Evolutionary conservation across 306 rosid species (phyloP).

Genomic region (Parietaria judaica): DNA sequence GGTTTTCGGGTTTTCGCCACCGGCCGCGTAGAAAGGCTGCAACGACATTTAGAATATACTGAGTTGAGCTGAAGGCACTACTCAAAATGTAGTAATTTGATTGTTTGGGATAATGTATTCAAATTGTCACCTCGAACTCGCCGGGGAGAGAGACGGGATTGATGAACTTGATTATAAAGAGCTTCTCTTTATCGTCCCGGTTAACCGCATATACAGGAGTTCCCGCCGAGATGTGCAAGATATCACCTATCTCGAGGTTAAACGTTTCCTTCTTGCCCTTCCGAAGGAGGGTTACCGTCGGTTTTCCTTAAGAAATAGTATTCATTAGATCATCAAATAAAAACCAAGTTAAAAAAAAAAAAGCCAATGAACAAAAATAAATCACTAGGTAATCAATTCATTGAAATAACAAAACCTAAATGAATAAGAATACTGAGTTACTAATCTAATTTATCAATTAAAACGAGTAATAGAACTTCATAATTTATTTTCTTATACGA

Average conservation of each 20-base stretch:
- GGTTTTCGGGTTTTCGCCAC: constrained; percentile 53
- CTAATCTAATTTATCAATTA: too few relatives aligned
- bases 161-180: constrained; percentile 34
- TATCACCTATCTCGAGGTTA: constrained; percentile 47
- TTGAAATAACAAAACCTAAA: too few relatives aligned
- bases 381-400: not conserved
- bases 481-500: too few relatives aligned
- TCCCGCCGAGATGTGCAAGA: constrained; percentile 46
- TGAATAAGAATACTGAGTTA: too few relatives aligned
- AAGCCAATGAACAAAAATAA: not conserved
- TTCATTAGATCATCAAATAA: not conserved
- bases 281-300: constrained; percentile 34
- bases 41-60: not conserved
- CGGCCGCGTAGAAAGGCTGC: constrained; percentile 42
- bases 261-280: constrained; percentile 38
- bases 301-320: constrained; percentile 34
- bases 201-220: constrained; percentile 45
- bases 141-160: constrained; percentile 36
- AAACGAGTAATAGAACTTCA: too few relatives aligned
- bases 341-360: not conserved
- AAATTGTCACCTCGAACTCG: constrained; percentile 28
- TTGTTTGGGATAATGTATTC: not conserved
- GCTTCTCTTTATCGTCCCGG: constrained; percentile 47
- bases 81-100: not conserved
- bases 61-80: not conserved